Base-by-base conservation (phyloP, 306 rosid species). In the Quercus bicolor region DNA sequence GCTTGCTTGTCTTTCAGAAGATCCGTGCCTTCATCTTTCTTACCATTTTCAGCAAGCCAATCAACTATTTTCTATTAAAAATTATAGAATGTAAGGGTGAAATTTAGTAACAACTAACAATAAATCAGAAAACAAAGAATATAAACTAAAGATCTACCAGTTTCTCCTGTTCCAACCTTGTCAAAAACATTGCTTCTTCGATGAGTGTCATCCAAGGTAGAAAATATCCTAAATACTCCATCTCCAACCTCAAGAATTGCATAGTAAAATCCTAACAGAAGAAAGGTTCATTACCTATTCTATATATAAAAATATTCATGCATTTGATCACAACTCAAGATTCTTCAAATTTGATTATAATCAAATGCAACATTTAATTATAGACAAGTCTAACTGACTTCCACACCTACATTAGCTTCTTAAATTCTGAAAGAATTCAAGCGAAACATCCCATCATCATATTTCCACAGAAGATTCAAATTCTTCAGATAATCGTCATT, bases 111-210 rank as follows among this genome's bases (percentile, higher is more conserved):
- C 26, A 72, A 2, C 3, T 45, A 45, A 11, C 4, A 2, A 45
- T 11, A 45, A 45, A 11, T 45, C 14, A 29, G 6, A 48, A 28
- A 34, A 65, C 16, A 56, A 48, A 43, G 11, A 34, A 51, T 5
- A 45, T 45, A 45, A 57, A 16, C 12, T 40, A 55, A 74, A 16
- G 73, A 70, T 2, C 37, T 65, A 65, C 45, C 18, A 2, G 3
- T 18, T 11, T 10, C 15, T 31, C 48, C 8, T 16, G 71, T 33
- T 65, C 52, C 5, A 57, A 94, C 97, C 97, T 95, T 95, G 60
- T 95, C 93, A 23, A 95, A 91, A 84, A 93, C 99, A 85, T 95
- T 98, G 64, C 98, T 97, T 31, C 98, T 98, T 87, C 91, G 85
- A 84, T 95, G 98, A 4, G 98, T 90, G 55, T 95, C 98, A 15